A percentile compares a stretch with the other conserved stretches of the same genome.
phyloP scores from a whole-genome alignment of 2,329 filamentous ascomycete genomes.

The Penicillium sp. region DNA sequence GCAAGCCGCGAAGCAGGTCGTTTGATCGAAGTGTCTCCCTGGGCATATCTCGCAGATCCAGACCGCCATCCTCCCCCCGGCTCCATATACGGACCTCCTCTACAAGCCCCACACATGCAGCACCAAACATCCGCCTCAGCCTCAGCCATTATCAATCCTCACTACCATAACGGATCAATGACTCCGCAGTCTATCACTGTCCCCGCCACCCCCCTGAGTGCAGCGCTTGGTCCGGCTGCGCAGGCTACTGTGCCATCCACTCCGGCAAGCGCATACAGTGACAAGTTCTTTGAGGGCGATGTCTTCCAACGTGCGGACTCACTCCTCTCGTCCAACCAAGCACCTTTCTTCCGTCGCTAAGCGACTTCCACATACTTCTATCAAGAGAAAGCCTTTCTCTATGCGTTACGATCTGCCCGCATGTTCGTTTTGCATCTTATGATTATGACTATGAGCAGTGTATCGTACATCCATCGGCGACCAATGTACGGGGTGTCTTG shows the following conservation, averaged over 20 bases:
- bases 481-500: neutral
- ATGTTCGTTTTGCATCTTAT: conserved; percentile 11
- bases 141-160: conserved; percentile 19
- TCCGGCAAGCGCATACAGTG: conserved; percentile 50
- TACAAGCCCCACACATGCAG: conserved; percentile 34
- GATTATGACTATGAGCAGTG: conserved; percentile 12
- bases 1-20: conserved; percentile 78
- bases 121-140: conserved; percentile 35
- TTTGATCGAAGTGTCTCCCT: conserved; percentile 67
- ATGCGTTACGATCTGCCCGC: neutral
- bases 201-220: conserved; percentile 86
- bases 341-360: conserved; percentile 44
- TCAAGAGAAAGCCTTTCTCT: neutral
- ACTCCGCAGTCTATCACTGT: conserved; percentile 58
- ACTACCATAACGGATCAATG: conserved; percentile 29
- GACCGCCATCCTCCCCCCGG: conserved; percentile 34
- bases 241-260: conserved; percentile 80
- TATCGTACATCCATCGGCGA: neutral
- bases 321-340: conserved; percentile 45
- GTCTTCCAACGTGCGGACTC: conserved; percentile 53
- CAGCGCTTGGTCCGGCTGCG: conserved; percentile 83
- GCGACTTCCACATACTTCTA: conserved; percentile 19
- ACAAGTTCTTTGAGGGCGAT: conserved; percentile 52
- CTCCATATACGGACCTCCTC: conserved; percentile 36
- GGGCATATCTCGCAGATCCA: conserved; percentile 56